Conservation (phyloP, 441 rosid genomes). For the Isatis lusitanica region DNA sequence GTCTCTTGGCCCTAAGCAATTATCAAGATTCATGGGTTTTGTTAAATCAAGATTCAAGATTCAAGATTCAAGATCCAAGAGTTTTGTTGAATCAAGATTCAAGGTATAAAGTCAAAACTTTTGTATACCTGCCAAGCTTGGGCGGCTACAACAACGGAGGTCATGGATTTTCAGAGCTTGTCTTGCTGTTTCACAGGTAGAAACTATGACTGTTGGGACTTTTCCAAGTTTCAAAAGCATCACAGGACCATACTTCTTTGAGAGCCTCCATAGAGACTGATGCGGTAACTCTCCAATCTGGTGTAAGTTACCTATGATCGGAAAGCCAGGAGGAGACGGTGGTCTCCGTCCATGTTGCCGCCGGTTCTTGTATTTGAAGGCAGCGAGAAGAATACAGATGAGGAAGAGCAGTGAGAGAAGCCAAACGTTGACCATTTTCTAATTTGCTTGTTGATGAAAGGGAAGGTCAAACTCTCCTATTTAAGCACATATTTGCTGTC, state of each 20-base stretch:
- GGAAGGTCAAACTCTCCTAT: not conserved
- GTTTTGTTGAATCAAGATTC: not conserved
- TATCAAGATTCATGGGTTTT: not conserved
- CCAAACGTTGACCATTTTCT: conserved; percentile 3
- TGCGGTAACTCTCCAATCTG: conserved; percentile 46
- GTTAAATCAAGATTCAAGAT: not conserved
- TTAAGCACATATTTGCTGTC: too few species aligned
- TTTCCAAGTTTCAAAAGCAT: conserved; percentile 49
- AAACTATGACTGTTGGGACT: conserved; percentile 41
- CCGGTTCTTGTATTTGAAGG: not conserved
- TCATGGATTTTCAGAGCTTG: conserved; percentile 49
- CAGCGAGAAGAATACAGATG: not conserved
- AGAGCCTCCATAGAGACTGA: conserved; percentile 37
- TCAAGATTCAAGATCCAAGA: not conserved
- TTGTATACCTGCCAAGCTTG: conserved; percentile 28
- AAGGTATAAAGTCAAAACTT: not conserved
- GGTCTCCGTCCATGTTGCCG: conserved; percentile 17
- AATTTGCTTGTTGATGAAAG: not conserved
- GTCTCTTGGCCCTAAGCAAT: conserved; percentile 27
- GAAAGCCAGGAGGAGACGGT: conserved; percentile 56
- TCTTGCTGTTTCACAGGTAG: conserved; percentile 57
- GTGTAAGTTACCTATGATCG: conserved; percentile 56
- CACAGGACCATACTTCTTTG: conserved; percentile 51
- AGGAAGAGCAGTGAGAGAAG: conserved; percentile 17
- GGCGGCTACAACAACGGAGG: conserved; percentile 54